Evolutionary conservation across 257 asterid species (phyloP).

Genomic region (Ballota nigra): DNA sequence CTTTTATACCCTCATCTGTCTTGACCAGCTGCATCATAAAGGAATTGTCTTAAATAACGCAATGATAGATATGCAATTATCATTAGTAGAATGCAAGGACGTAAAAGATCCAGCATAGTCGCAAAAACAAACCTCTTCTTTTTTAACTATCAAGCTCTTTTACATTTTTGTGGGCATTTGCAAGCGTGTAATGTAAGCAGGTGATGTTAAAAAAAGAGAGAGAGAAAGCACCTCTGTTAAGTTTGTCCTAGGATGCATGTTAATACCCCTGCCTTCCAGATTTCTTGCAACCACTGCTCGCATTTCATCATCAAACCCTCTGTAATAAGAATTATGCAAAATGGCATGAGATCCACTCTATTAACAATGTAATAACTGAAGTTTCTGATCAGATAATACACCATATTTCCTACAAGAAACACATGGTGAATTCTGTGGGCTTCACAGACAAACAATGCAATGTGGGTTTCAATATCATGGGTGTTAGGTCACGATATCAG

Average conservation of each 20-base stretch:
- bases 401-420: neutral
- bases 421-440: neutral
- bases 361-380: neutral
- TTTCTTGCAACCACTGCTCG: constrained; percentile 86
- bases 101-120: neutral
- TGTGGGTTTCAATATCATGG: neutral
- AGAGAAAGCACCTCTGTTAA: constrained; percentile 66
- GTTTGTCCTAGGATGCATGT: constrained; percentile 71
- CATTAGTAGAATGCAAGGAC: neutral
- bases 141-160: neutral
- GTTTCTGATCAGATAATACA: neutral
- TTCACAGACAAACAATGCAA: neutral
- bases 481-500: neutral
- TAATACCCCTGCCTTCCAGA: constrained; percentile 94
- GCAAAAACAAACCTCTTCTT: neutral
- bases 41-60: constrained; percentile 12
- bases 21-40: constrained; percentile 64
- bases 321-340: constrained; percentile 31
- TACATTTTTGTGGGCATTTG: neutral
- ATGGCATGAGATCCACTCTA: constrained; percentile 4
- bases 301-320: constrained; percentile 98
- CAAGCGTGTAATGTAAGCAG: neutral
- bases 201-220: neutral
- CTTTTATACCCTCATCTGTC: constrained; percentile 77
- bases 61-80: neutral